Evolutionary conservation across 768 basidiomycete genomes (phyloP), one percentile per base, ranked within the genome.

Genomic region (Lentinula sp.): DNA sequence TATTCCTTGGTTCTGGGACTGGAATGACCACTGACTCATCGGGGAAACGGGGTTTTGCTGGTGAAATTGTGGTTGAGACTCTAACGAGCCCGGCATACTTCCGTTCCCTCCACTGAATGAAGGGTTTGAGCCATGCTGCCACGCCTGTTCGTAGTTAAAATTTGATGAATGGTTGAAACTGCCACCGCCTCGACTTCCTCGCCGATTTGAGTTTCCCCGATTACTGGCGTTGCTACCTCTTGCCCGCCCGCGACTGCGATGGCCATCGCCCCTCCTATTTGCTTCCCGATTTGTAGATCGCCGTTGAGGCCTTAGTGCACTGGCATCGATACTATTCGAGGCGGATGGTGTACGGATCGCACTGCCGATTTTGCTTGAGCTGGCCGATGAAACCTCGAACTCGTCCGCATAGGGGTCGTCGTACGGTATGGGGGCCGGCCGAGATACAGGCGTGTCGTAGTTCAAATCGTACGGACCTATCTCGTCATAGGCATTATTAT

Each of bases 341-440:
- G 16, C 34, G 15, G 32, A 50, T 34, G 34, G 34, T 13, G 57
- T 37, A 23, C 10, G n/a, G 18, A 23, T 16, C 21, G 23, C 7
- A 21, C 42, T 53, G 51, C 31, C 11, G 21, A 39, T 39, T 1
- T 13, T 39, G 18, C 32, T 39, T n/a, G 57, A 35, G 46, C 45
- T 59, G 42, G 68, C 65, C 21, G 68, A 67, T n/a, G 71, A 70
- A 61, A 68, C 68, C 45, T 68, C 71, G 53, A 78, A 78, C 37
- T 69, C 68, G 32, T 85, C 83, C 18, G 84, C 78, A 68, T 91
- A 91, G 9, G 90, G 90, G 65, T 93, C 82, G 58, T 83, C 88
- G 66, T 92, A 93, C 31, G 90, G 87, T 40, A 83, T 74, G 4
- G 90, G 91, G 15, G 80, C 67, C 23, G 89, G 87, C 56, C 89